Conservation (phyloP, 768 basidiomycete species). For the Lactifluus piperatus region DNA sequence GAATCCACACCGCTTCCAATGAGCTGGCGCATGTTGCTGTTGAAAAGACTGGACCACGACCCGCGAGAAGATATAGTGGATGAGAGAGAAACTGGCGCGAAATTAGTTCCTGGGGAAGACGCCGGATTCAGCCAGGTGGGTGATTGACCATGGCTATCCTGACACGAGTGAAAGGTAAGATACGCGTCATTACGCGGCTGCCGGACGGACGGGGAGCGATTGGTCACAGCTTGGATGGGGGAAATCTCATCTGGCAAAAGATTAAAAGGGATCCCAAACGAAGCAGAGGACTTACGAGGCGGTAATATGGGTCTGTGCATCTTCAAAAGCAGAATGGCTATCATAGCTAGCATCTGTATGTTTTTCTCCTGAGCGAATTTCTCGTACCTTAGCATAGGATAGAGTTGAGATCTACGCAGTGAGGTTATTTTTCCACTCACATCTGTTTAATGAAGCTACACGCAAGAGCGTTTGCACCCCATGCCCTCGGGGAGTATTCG, state of each 20-base stretch:
- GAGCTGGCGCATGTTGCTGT: constrained; percentile 56
- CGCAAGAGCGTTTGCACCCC: constrained; percentile 12
- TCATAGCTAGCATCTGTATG: constrained; percentile 75
- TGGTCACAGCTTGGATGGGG: neutral
- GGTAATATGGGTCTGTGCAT: constrained; percentile 22
- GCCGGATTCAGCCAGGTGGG: constrained; percentile 43
- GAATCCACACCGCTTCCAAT: constrained; percentile 49
- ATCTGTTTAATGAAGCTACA: constrained; percentile 21
- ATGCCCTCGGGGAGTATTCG: constrained; percentile 2
- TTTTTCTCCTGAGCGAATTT: constrained; percentile 47
- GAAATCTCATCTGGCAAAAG: neutral
- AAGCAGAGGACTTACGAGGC: constrained; percentile 15
- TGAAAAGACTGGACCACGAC: constrained; percentile 77
- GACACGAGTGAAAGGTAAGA: constrained; percentile 38
- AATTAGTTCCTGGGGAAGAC: constrained; percentile 34
- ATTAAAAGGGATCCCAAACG: neutral
- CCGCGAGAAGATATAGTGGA: constrained; percentile 61
- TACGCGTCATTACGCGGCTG: constrained; percentile 42
- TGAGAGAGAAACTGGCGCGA: constrained; percentile 34
- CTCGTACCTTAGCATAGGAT: constrained; percentile 29
- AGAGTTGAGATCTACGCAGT: neutral
- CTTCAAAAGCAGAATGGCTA: constrained; percentile 60
- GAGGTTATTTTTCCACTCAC: constrained; percentile 19
- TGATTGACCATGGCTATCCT: constrained; percentile 33
- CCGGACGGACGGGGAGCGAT: neutral